A percentile compares a stretch with the other conserved stretches of the same genome.
phyloP scores from a whole-genome alignment of 1,284 basidiomycete species.

The Moesziomyces antarcticus region DNA sequence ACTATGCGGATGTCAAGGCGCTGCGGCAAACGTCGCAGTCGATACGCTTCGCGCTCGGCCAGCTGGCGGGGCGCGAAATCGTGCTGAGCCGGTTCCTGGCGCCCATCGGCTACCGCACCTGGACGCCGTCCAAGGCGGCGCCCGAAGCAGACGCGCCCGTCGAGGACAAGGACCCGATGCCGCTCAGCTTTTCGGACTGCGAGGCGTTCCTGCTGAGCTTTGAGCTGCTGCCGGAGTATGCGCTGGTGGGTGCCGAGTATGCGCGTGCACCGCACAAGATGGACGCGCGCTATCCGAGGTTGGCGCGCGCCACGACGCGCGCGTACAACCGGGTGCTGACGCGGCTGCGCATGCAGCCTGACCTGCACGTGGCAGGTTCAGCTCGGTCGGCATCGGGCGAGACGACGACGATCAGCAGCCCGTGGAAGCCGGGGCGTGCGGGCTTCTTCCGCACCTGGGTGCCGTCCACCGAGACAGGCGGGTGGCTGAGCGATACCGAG shows the following conservation, averaged over 20 bases:
- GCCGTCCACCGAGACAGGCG: conserved; percentile 46
- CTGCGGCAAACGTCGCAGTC: conserved; percentile 56
- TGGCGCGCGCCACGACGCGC: conserved; percentile 66
- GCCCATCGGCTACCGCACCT: conserved; percentile 55
- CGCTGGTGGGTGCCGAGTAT: conserved; percentile 52
- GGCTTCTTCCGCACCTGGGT: conserved; percentile 69
- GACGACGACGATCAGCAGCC: conserved; percentile 19
- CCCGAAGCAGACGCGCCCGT: conserved; percentile 1
- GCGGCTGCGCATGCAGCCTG: conserved; percentile 64
- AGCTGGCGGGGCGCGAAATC: conserved; percentile 46
- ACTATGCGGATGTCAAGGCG: conserved; percentile 60
- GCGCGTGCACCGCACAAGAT: conserved; percentile 53
- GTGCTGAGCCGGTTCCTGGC: conserved; percentile 61
- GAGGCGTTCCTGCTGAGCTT: conserved; percentile 62
- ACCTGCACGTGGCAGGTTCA: conserved; percentile 13
- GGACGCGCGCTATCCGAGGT: conserved; percentile 58
- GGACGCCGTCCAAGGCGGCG: conserved; percentile 27
- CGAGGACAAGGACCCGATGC: conserved; percentile 53
- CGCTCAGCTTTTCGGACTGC: conserved; percentile 56
- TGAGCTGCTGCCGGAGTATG: conserved; percentile 57
- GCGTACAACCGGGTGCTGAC: conserved; percentile 68
- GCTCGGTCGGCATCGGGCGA: background rate
- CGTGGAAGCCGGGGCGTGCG: conserved; percentile 66
- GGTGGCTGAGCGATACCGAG: conserved; percentile 60
- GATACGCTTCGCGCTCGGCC: conserved; percentile 49